Base-by-base conservation (phyloP, 805 yeast species). In the Starmerella kuoi region DNA sequence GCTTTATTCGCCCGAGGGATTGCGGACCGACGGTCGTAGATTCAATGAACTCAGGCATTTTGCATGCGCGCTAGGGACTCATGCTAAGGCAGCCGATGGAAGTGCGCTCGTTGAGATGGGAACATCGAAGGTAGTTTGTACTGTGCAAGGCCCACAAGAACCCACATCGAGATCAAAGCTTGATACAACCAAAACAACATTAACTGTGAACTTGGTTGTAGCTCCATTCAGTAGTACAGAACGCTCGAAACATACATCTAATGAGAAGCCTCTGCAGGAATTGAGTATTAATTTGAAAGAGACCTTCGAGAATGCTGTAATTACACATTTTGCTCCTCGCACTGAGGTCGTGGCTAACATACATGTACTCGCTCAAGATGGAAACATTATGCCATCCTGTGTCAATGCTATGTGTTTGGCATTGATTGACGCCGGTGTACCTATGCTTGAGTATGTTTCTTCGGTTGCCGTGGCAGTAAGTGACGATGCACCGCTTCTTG, bases 81-180 rank as follows among this genome's bases (percentile, higher is more conserved):
- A 87, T 55, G 85, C 95, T 5, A 74, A 71, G 52, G 48, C 61
- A 1, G 72, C 91, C 2, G 96, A 88, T 61, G 98, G 97, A 5
- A 87, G 96, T 1, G 77, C 96, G 2, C 80, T 79, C 52, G 76
- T 91, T 18, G 91, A 87, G 60, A 93, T 81, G 62, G 98, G 98
- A 24, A 83, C 84, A 50, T 77, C 95, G 35, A 84, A 85, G 59
- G 81, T 86, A 19, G 72, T 86, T 23, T 84, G 95, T 51, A 69
- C 78, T 52, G 85, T 88, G 2, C 73, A 74, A 46, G 98, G 98
- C 0, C 98, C 98, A 2, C 76, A 73, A 65, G 97, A 88, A 56
- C 94, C 95, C 1, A 62, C 67, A 6, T 49, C 64, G 30, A 66
- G 77, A 38, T 65, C 79, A 17, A 49, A 43, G 17, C 48, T 67